Evolutionary conservation across 176 grass and related monocot species (phyloP).

Genomic region (Aegilops sharonensis): DNA sequence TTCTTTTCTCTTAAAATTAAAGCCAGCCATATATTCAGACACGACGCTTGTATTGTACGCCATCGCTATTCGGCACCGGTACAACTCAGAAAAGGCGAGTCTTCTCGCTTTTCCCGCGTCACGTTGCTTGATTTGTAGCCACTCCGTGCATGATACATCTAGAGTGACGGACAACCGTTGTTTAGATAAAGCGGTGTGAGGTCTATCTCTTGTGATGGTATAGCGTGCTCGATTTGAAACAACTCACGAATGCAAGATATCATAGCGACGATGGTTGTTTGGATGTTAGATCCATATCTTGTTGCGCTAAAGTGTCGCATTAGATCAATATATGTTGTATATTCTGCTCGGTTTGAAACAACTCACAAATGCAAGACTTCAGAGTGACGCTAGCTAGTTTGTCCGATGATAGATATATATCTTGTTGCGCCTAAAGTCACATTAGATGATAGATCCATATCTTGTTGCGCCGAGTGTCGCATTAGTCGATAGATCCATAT

Average conservation of each 20-base stretch:
- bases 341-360: not conserved
- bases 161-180: not conserved
- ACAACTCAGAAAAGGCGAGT: not conserved
- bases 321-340: too few species aligned
- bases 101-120: not conserved
- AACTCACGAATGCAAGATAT: not conserved
- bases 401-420: not conserved
- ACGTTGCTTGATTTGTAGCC: not conserved
- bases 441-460: not conserved
- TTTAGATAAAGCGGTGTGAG: not conserved
- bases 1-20: not conserved
- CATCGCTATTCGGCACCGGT: not conserved
- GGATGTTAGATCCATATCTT: not conserved
- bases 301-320: too few species aligned
- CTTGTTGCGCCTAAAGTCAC: not conserved
- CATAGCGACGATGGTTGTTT: not conserved
- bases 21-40: not conserved
- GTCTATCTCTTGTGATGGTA: not conserved
- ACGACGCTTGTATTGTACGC: not conserved
- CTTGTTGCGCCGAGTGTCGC: too few species aligned
- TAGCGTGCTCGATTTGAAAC: not conserved
- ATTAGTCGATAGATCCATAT: too few species aligned
- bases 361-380: not conserved
- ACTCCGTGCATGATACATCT: not conserved
- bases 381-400: not conserved